Base-by-base conservation (phyloP, 148 eudicot genomes). In the Cornus controversa region DNA sequence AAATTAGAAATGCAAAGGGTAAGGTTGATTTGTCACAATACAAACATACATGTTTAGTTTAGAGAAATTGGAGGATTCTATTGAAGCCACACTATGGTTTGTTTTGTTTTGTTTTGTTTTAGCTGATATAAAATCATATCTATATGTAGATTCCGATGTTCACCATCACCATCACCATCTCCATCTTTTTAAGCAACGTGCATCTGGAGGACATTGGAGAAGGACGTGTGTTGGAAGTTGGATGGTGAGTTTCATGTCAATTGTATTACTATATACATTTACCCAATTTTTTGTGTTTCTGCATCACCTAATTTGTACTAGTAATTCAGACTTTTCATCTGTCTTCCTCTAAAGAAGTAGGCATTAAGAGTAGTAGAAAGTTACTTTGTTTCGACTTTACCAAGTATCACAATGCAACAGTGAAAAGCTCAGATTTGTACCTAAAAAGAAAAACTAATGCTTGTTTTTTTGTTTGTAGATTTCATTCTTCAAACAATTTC, bases 401-500 rank as follows among this genome's bases (percentile, higher is more conserved):
- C 1, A 45, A 50, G 20, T 50, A 50, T 50, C 45, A 40, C 45
- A 40, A 50, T 50, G 57, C 57, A 50, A 15, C 18, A 50, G 20
- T 40, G 45, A 40, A 40, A 40, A 40, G 7, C 45, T 40, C 45
- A 40, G 6, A 40, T 9, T 40, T 40, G 5, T 36, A 6, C 6
- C 4, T 36, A n/a, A n/a, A n/a, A n/a, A n/a, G n/a, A n/a, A n/a
- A n/a, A n/a, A n/a, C n/a, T n/a, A n/a, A n/a, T n/a, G n/a, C n/a
- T n/a, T n/a, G n/a, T n/a, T n/a, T n/a, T n/a, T n/a, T 72, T 75
- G 58, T 74, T 79, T 73, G 79, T 71, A 95, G 99, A 79, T 83
- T 66, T 91, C 99, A 53, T 95, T 91, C 75, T 83, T 93, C 89
- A 95, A 95, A 75, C 99, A 95, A 74, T 95, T 95, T 65, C 90